Evolutionary conservation across 768 basidiomycete species (phyloP), one percentile per base, ranked within the genome.

Genomic region (Tricholomella constricta): DNA sequence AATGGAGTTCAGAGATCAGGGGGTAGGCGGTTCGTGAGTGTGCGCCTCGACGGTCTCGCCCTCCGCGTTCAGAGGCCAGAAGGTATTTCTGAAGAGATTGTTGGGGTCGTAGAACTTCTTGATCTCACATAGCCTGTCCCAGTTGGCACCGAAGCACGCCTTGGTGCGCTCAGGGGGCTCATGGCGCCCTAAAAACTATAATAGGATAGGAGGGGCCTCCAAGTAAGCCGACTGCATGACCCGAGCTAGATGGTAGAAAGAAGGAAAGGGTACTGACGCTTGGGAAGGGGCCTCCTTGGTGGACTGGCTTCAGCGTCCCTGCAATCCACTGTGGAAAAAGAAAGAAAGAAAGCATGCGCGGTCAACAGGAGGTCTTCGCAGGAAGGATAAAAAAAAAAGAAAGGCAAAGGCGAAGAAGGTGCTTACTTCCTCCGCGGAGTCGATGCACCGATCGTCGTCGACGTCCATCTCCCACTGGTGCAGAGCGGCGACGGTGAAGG

Each of bases 391-490:
- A 34, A 44, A 25, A n/a, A n/a, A n/a, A n/a, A n/a, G n/a, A n/a
- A n/a, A n/a, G n/a, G n/a, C n/a, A n/a, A n/a, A n/a, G n/a, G n/a
- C n/a, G n/a, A n/a, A n/a, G n/a, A n/a, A n/a, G 27, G 59, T 3
- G 9, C 78, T 60, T 51, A 88, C 89, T 70, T 89, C 86, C 69
- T 94, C 91, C 14, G 92, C 93, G 36, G 91, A 86, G 46, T 78
- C 77, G 40, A 92, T 77, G 57, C 93, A 96, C n/a, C 83, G 76
- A 38, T 85, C 82, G 63, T 96, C 93, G 56, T 88, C 82, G 37
- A 88, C 72, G 26, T 86, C 81, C 72, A 94, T 86, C 55, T 91
- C 88, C 94, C 94, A 96, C 65, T 96, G 94, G 67, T 95, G 94
- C 22, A 95, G 75, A 15, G 94, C 93, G 2, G 91, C 89, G 48